phyloP scores from a whole-genome alignment of 148 eudicot species.

The Dysphania ambrosioides region DNA sequence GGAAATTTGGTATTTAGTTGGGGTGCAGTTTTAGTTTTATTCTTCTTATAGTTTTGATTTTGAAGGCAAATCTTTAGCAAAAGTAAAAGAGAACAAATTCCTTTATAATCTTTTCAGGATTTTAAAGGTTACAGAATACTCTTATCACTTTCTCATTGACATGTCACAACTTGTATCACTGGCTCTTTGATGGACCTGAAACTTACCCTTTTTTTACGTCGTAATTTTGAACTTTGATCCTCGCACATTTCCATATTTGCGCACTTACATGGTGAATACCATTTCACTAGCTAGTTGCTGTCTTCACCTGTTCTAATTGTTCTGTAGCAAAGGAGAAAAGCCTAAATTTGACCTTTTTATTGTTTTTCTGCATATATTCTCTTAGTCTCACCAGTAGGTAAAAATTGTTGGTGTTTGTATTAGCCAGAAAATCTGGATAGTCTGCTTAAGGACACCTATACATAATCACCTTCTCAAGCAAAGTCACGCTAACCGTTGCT shows the following conservation, averaged over 20 bases:
- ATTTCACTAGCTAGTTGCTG: not conserved
- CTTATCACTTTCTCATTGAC: constrained; percentile 14
- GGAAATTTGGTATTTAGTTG: not conserved
- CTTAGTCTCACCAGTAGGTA: not conserved
- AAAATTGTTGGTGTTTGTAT: not conserved
- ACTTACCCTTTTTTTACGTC: not conserved
- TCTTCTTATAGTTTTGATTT: constrained; percentile 32
- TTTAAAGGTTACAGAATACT: constrained; percentile 23
- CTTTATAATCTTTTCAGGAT: constrained; percentile 40
- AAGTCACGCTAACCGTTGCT: not conserved
- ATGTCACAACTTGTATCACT: constrained; percentile 12
- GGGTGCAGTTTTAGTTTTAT: not conserved
- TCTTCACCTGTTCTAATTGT: constrained; percentile 2
- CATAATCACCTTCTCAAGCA: not conserved
- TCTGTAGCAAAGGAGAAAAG: not conserved
- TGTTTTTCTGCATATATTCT: not conserved
- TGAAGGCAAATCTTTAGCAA: constrained; percentile 14
- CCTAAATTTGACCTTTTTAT: not conserved
- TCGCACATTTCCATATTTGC: constrained; percentile 18
- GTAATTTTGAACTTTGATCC: not conserved
- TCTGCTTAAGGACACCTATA: not conserved
- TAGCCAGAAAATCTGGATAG: not conserved
- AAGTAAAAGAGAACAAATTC: constrained; percentile 50
- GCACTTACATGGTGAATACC: not conserved
- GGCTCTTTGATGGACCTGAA: not conserved